Conservation (phyloP, 164 flowering plant species). For the Warburgia ugandensis region DNA sequence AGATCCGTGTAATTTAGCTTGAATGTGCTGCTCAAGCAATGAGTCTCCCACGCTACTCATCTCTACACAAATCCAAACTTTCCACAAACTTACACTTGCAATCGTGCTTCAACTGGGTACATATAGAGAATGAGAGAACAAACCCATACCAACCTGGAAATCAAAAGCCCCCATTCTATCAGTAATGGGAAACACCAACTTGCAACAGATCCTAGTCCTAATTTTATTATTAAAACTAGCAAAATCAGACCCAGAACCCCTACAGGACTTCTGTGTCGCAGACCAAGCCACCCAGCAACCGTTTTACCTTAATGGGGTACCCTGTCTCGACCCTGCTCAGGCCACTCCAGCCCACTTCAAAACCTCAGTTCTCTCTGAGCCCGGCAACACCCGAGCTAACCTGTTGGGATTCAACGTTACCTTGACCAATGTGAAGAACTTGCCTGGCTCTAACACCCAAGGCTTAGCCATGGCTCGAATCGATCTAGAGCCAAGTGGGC, state of each 20-base stretch:
- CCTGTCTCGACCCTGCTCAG: conserved; percentile 43
- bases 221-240: too few species aligned
- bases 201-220: too few species aligned
- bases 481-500: conserved; percentile 36
- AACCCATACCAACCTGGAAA: too few species aligned
- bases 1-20: too few species aligned
- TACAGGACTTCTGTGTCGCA: conserved; percentile 39
- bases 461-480: conserved; percentile 57
- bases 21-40: too few species aligned
- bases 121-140: too few species aligned
- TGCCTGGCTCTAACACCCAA: conserved; percentile 65
- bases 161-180: too few species aligned
- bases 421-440: conserved; percentile 29
- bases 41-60: too few species aligned
- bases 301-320: conserved; percentile 35
- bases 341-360: conserved; percentile 37
- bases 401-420: conserved; percentile 49
- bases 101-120: too few species aligned
- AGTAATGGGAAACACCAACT: too few species aligned
- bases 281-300: conserved; percentile 3
- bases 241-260: conserved; percentile 61
- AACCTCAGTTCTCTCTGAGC: conserved; percentile 45
- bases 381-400: conserved; percentile 33
- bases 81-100: too few species aligned
- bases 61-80: too few species aligned